phyloP scores from a whole-genome alignment of 352 stramenopile species.

The Discostella stelligera region DNA sequence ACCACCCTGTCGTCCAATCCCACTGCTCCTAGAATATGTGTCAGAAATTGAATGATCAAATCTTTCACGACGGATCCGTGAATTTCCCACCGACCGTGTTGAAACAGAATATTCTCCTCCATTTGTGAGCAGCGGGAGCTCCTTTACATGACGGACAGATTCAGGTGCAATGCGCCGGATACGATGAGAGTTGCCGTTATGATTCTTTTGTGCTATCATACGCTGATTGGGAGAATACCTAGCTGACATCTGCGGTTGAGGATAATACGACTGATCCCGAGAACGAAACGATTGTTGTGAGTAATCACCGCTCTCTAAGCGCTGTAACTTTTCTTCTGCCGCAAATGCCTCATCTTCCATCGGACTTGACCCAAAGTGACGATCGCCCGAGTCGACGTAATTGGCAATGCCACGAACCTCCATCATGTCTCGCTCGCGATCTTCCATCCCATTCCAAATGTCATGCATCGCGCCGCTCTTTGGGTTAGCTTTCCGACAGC shows the following conservation, averaged over 20 bases:
- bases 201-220: neutral
- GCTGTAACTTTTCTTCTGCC: neutral
- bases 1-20: too few relatives aligned
- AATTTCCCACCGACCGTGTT: too few relatives aligned
- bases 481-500: slow-evolving; percentile 11
- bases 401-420: slow-evolving; percentile 17
- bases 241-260: neutral
- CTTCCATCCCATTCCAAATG: slow-evolving; percentile 22
- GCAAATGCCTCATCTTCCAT: neutral
- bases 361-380: neutral
- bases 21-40: too few relatives aligned
- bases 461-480: slow-evolving; percentile 13
- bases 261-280: neutral
- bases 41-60: too few relatives aligned
- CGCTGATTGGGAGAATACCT: neutral
- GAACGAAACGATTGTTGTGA: neutral
- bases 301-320: neutral
- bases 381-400: slow-evolving; percentile 19
- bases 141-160: too few relatives aligned
- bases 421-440: slow-evolving; percentile 13
- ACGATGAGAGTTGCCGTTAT: neutral
- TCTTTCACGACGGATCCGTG: too few relatives aligned
- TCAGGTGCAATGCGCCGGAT: too few relatives aligned
- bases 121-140: too few relatives aligned
- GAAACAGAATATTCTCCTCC: too few relatives aligned